Base-by-base conservation (phyloP, 371 early-diverging fungal genomes). In the Rhizopus microsporus region DNA sequence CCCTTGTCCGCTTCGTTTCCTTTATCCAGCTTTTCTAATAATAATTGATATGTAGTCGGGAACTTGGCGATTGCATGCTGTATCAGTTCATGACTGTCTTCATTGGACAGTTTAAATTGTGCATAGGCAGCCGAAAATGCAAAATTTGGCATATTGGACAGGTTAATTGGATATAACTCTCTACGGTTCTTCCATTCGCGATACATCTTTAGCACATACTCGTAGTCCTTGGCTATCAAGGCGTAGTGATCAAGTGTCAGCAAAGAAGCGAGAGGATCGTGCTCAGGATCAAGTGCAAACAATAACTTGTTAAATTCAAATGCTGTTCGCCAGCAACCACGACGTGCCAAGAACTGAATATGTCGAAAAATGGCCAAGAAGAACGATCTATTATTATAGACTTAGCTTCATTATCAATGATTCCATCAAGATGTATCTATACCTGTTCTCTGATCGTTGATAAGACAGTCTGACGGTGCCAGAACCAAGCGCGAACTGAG, bases 241-340 rank as follows among this genome's bases (percentile, higher is more conserved):
- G 95, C 93, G 62, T 87, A 86, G 54, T 87, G 90, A 60, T 96
- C 96, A 59, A 95, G 80, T n/a, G 84, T 79, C 50, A 91, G 70
- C 31, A 92, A 63, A 1, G 87, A 81, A 3, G 92, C 86, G 1
- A 92, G 64, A 7, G 95, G 93, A 59, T 96, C 96, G 8, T 67
- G 68, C 7, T 65, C 74, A 0, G 93, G 92, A 63, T 92, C 92
- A 47, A 95, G 71, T 54, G 88, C 87, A 17, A 90, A 67, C 16
- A 95, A 69, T 10, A 93, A 71, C 71, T 92, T 96, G 57, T 87
- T 84, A 58, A 93, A 86, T 71, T 95, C 96, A 57, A 94, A 88
- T 6, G 92, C 90, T 4, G 95, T 95, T 39, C 92, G 69, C 96
- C 96, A 96, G 72, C 95, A 95, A 6, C 96, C 95, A 47, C 89